A percentile compares a stretch with the other conserved stretches of the same genome.
These are phyloP conservation scores for Geosmithia putterillii DNA, from an alignment of 2,329 filamentous ascomycete genomes.

Conservation along the genomic window DNA sequence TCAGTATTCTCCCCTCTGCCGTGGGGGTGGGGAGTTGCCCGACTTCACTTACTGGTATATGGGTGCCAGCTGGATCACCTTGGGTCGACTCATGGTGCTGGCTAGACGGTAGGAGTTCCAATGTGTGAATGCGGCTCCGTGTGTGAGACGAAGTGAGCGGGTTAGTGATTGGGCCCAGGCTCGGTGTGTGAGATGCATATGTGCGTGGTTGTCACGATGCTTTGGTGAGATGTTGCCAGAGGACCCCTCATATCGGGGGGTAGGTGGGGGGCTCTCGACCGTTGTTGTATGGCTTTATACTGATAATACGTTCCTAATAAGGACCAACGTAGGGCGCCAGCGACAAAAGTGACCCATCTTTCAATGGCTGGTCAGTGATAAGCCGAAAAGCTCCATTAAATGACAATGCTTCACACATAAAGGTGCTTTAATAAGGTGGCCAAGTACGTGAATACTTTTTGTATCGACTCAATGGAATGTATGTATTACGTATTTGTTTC, in stretches of 20 bases:
- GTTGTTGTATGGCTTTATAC: too few relatives aligned
- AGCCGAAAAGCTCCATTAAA: too few relatives aligned
- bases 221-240: background rate
- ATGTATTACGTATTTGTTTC: background rate
- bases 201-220: too few relatives aligned
- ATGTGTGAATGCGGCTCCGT: background rate
- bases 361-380: too few relatives aligned
- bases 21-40: background rate
- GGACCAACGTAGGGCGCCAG: too few relatives aligned
- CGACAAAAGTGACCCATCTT: too few relatives aligned
- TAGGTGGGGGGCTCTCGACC: too few relatives aligned
- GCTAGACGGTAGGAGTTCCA: background rate
- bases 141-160: too few relatives aligned
- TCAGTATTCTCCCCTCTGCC: background rate
- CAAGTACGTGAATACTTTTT: background rate
- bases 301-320: too few relatives aligned
- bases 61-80: conserved; percentile 25
- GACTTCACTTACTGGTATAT: conserved; percentile 22
- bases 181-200: background rate
- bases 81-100: conserved; percentile 7
- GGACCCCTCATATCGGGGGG: background rate
- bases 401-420: background rate
- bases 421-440: background rate
- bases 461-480: background rate
- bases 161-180: too few relatives aligned